A percentile compares a stretch with the other conserved stretches of the same genome.
phyloP scores from a whole-genome alignment of 176 grass and related monocot genomes.

The Oryza punctata region DNA sequence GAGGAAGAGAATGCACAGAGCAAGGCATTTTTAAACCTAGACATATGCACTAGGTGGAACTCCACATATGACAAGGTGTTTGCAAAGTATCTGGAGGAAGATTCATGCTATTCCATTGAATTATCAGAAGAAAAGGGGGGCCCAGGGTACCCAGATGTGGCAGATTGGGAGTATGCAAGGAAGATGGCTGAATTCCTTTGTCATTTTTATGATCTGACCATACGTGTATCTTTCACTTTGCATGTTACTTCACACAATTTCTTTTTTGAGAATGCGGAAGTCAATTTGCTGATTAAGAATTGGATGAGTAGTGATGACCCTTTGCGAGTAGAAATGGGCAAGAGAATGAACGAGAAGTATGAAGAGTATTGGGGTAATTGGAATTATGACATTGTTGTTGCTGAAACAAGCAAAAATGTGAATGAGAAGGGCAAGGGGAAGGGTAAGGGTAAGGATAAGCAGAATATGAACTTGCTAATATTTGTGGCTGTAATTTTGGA shows the following conservation, averaged over 20 bases:
- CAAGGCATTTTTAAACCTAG: neutral
- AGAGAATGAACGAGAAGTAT: neutral
- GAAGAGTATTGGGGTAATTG: neutral
- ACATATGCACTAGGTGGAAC: neutral
- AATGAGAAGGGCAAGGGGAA: neutral
- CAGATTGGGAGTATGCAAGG: neutral
- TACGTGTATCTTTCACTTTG: neutral
- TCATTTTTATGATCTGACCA: neutral
- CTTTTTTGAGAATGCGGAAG: slow-evolving; percentile 1
- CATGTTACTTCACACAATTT: neutral
- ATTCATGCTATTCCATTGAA: neutral
- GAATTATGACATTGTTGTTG: neutral
- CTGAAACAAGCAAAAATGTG: too few relatives aligned
- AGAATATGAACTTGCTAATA: neutral
- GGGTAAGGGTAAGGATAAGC: neutral
- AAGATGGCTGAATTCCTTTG: neutral
- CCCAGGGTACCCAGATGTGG: neutral
- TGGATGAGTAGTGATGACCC: neutral
- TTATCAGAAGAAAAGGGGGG: neutral
- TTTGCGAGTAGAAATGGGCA: neutral
- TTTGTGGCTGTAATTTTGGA: slow-evolving; percentile 3
- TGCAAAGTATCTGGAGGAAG: neutral
- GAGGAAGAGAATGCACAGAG: neutral
- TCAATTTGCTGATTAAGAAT: neutral
- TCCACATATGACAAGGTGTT: neutral